Conservation (phyloP, 1,284 basidiomycete species). For the Porodaedalea pini region DNA sequence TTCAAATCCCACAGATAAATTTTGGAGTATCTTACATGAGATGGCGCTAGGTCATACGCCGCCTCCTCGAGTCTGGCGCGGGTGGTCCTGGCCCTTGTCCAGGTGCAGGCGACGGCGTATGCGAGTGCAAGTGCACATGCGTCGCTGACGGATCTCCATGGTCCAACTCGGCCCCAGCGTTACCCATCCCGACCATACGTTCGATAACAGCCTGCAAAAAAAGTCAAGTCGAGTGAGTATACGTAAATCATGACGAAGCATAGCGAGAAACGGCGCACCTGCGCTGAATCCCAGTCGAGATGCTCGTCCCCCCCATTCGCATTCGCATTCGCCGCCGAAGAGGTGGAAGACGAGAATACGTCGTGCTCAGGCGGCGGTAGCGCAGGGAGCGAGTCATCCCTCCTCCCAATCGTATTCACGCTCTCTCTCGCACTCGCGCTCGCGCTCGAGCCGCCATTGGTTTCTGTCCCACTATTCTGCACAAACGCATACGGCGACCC, state of each 20-base stretch:
- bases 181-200: constrained; percentile 59
- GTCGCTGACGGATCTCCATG: not conserved
- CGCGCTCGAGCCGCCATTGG: not conserved
- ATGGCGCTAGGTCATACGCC: constrained; percentile 9
- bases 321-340: not conserved
- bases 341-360: not conserved
- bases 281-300: constrained; percentile 63
- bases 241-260: not conserved
- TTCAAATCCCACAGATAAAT: not conserved
- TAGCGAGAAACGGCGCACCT: constrained; percentile 29
- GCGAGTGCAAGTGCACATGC: not conserved
- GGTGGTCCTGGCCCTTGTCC: not conserved
- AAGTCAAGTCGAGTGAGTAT: not conserved
- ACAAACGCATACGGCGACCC: not conserved
- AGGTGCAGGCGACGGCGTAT: not conserved
- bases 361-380: not conserved
- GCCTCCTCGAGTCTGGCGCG: not conserved
- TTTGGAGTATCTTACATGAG: not conserved
- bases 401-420: not conserved
- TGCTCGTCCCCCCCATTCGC: constrained; percentile 25
- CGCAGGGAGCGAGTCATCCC: not conserved
- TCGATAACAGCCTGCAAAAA: constrained; percentile 50
- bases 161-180: constrained; percentile 14
- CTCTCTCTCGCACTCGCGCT: constrained; percentile 1
- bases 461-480: not conserved